These are phyloP conservation scores for Colletotrichum echinochloae DNA, from an alignment of 2,329 filamentous ascomycete species.

Conservation along the genomic window DNA sequence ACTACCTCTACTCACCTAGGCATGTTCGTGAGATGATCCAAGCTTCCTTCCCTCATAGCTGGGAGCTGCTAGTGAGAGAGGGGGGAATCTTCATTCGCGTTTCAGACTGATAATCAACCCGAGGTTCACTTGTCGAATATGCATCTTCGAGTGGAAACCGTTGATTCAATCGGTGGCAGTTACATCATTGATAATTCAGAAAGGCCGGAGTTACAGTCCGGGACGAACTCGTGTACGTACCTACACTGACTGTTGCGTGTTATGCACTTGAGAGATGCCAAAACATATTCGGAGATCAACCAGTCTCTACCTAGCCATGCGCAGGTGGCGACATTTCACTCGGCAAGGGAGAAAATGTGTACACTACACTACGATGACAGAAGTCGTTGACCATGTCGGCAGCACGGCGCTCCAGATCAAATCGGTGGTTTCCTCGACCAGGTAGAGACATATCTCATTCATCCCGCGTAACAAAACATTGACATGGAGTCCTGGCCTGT, in stretches of 20 bases:
- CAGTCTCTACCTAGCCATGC: neutral
- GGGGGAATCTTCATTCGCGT: constrained; percentile 7
- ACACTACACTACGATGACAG: neutral
- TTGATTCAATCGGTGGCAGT: neutral
- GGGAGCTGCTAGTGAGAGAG: constrained; percentile 13
- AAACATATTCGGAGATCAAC: neutral
- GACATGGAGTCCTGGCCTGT: neutral
- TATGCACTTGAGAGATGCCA: neutral
- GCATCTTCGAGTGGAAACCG: neutral
- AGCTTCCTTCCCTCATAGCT: constrained; percentile 20
- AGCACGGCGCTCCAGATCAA: neutral
- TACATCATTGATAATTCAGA: neutral
- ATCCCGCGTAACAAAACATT: neutral
- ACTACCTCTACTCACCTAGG: too few relatives aligned
- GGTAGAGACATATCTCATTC: neutral
- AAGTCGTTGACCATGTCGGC: neutral
- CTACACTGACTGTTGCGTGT: neutral
- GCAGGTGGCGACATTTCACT: neutral
- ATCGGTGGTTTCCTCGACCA: too few relatives aligned
- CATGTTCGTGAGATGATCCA: constrained; percentile 24
- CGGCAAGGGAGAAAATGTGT: neutral
- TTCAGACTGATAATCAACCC: constrained; percentile 6
- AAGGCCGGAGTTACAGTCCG: neutral
- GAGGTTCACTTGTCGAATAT: neutral
- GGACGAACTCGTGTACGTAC: neutral